Evolutionary conservation across 164 flowering plant genomes (phyloP).

Genomic region (Aristolochia californica): DNA sequence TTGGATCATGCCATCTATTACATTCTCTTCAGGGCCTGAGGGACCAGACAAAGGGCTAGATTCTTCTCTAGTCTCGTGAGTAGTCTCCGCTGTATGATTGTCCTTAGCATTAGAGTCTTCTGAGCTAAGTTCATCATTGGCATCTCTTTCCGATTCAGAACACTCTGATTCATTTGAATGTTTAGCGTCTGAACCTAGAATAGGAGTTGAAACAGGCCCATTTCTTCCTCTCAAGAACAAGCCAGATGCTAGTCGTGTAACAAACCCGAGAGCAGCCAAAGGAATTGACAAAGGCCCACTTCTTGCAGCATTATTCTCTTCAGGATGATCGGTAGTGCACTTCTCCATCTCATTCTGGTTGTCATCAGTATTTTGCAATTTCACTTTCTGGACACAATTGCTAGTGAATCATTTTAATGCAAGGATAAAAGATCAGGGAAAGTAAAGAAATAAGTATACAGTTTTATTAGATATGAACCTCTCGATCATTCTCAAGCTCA

Average conservation of each 20-base stretch:
- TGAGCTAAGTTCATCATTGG: constrained; percentile 25
- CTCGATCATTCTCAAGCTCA: constrained; percentile 34
- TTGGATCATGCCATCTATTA: constrained; percentile 11
- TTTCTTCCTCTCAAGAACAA: constrained; percentile 57
- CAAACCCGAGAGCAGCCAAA: constrained; percentile 67
- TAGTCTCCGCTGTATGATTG: constrained; percentile 10
- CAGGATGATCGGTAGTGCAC: constrained; percentile 12
- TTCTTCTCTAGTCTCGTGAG: constrained; percentile 16
- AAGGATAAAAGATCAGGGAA: not conserved
- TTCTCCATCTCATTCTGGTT: constrained; percentile 20
- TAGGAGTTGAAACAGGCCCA: constrained; percentile 28
- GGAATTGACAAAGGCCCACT: constrained; percentile 71
- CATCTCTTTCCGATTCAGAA: constrained; percentile 16
- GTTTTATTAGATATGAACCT: constrained; percentile 48
- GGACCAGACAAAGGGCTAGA: constrained; percentile 14
- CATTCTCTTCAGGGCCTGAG: constrained; percentile 15
- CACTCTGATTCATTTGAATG: constrained; percentile 28
- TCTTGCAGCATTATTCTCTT: constrained; percentile 37
- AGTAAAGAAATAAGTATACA: not conserved
- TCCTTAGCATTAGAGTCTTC: constrained; percentile 20
- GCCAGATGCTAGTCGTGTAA: constrained; percentile 70
- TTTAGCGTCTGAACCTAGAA: constrained; percentile 16
- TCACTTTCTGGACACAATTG: constrained; percentile 34
- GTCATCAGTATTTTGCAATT: constrained; percentile 11
- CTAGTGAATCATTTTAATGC: constrained; percentile 1